A percentile compares a stretch with the other conserved stretches of the same genome.
Evolutionary conservation across 2,329 filamentous ascomycete genomes (phyloP).

Genomic region (Colletotrichum tanaceti): DNA sequence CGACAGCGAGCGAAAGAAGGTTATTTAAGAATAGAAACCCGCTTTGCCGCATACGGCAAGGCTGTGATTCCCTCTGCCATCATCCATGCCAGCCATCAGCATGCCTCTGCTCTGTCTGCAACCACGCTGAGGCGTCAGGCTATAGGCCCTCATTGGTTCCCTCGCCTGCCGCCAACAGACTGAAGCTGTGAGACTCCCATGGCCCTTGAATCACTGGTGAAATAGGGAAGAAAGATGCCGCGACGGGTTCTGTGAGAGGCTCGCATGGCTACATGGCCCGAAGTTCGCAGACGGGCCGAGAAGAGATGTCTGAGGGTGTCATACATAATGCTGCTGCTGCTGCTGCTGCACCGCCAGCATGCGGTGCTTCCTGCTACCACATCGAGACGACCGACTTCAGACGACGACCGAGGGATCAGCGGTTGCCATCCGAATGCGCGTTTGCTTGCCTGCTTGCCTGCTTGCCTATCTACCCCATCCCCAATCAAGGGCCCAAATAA

Average conservation of each 20-base stretch:
- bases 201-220: not conserved
- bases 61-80: slow-evolving; percentile 25
- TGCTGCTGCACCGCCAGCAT: slow-evolving; percentile 21
- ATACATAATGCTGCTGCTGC: slow-evolving; percentile 20
- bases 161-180: slow-evolving; percentile 26
- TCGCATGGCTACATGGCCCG: slow-evolving; percentile 28
- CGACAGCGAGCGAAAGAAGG: slow-evolving; percentile 36
- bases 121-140: slow-evolving; percentile 27
- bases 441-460: slow-evolving; percentile 2
- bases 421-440: not conserved
- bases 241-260: slow-evolving; percentile 10
- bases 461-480: slow-evolving; percentile 8
- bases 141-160: not conserved
- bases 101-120: not conserved
- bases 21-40: slow-evolving; percentile 41
- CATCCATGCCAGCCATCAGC: no score
- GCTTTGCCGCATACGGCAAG: slow-evolving; percentile 34
- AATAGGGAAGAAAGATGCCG: slow-evolving; percentile 4
- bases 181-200: slow-evolving; percentile 29
- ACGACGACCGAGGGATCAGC: slow-evolving; percentile 2
- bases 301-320: slow-evolving; percentile 20
- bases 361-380: slow-evolving; percentile 11
- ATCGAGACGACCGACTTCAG: slow-evolving; percentile 3
- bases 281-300: slow-evolving; percentile 28
- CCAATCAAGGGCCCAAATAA: slow-evolving; percentile 20